These are phyloP conservation scores for Porcisia hertigi DNA, from an alignment of 208 protist genomes.

Conservation along the genomic window DNA sequence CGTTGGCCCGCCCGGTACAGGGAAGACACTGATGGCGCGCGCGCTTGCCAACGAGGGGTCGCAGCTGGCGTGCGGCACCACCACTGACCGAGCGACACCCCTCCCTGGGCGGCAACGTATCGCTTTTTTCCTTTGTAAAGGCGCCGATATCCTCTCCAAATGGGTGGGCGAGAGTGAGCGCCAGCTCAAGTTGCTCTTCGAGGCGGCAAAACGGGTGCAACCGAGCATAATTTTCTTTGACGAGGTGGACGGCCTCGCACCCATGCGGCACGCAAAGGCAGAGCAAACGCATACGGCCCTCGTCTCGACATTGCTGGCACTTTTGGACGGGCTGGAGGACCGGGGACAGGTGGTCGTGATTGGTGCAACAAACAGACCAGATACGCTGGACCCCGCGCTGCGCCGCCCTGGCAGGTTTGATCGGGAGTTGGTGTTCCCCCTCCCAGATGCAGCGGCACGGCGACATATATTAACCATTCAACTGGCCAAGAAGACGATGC, in stretches of 20 bases:
- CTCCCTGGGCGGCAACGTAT: conserved; percentile 53
- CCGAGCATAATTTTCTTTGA: conserved; percentile 99
- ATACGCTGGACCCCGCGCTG: conserved; percentile 96
- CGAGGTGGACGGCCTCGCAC: conserved; percentile 98
- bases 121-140: conserved; percentile 97
- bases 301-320: conserved; percentile 92
- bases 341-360: conserved; percentile 94
- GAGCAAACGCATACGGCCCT: conserved; percentile 87
- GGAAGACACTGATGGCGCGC: conserved; percentile 99
- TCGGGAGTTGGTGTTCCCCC: conserved; percentile 92
- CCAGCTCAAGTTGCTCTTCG: conserved; percentile 97
- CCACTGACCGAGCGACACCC: background rate
- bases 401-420: conserved; percentile 97
- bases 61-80: conserved; percentile 49
- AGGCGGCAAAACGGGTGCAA: conserved; percentile 93
- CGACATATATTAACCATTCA: conserved; percentile 96
- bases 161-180: conserved; percentile 98
- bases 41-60: conserved; percentile 99
- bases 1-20: conserved; percentile 99
- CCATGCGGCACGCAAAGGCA: conserved; percentile 71
- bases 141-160: conserved; percentile 97
- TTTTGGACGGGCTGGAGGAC: conserved; percentile 95
- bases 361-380: conserved; percentile 95
- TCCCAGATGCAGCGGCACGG: conserved; percentile 73
- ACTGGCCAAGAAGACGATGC: conserved; percentile 96